Evolutionary conservation across 2,329 filamentous ascomycete species (phyloP).

Genomic region (Neobulgaria alba): DNA sequence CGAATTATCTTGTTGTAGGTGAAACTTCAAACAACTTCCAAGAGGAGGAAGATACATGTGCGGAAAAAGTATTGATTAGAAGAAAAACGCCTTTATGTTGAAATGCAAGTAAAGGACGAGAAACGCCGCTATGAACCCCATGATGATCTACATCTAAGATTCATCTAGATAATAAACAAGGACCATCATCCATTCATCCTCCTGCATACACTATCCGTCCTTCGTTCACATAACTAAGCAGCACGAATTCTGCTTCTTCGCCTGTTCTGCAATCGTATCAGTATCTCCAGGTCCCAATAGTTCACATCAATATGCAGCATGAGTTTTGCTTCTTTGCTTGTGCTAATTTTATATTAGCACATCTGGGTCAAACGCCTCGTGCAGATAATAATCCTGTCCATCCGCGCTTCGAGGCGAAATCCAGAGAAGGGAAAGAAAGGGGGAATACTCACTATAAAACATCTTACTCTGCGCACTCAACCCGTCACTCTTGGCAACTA

Average conservation of each 20-base stretch:
- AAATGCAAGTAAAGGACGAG: background rate
- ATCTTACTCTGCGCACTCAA: constrained; percentile 91
- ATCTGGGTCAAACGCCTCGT: background rate
- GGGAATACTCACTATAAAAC: constrained; percentile 68
- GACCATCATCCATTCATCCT: no score
- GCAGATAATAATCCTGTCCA: no score
- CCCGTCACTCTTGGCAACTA: constrained; percentile 89
- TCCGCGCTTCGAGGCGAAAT: no score
- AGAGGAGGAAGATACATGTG: no score
- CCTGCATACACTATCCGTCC: background rate
- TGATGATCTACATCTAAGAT: background rate
- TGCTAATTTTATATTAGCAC: constrained; percentile 30
- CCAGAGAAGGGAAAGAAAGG: constrained; percentile 1
- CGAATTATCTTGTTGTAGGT: no score
- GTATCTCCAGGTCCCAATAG: constrained; percentile 1
- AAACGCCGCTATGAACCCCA: background rate
- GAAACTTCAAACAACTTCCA: background rate
- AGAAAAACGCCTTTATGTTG: constrained; percentile 2
- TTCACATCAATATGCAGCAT: constrained; percentile 61
- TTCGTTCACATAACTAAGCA: constrained; percentile 40
- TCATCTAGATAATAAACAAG: background rate
- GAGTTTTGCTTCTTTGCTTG: constrained; percentile 76
- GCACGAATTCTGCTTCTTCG: constrained; percentile 76
- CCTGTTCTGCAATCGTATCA: constrained; percentile 39
- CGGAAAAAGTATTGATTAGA: background rate